These are phyloP conservation scores for Backusella luteola DNA, from an alignment of 192 early-diverging fungal genomes.

Conservation along the genomic window DNA sequence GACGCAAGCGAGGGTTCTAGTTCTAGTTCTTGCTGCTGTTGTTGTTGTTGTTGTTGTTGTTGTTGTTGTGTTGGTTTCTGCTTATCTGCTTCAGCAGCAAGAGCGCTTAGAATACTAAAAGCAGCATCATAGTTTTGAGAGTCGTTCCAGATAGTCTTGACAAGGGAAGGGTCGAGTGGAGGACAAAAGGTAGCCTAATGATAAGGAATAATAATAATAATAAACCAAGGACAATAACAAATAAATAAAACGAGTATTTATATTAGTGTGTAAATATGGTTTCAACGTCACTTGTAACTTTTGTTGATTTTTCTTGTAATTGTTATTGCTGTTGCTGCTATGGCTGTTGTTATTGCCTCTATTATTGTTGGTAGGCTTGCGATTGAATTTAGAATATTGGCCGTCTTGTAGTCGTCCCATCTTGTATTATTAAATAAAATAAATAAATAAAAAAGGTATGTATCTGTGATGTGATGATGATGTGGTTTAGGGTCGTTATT, in stretches of 20 bases:
- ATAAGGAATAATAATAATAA: background rate
- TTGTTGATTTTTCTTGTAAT: background rate
- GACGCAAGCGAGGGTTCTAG: background rate
- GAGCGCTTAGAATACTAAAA: constrained; percentile 8
- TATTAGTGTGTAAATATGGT: background rate
- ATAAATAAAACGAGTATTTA: background rate
- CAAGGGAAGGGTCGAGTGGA: constrained; percentile 23
- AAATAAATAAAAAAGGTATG: background rate
- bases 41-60: background rate
- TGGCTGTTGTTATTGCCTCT: background rate
- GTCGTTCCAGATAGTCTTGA: constrained; percentile 32
- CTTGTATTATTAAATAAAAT: background rate
- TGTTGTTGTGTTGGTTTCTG: background rate
- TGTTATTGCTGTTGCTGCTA: background rate
- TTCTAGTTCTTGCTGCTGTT: constrained; percentile 1
- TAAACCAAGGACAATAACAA: background rate
- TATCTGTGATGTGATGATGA: background rate
- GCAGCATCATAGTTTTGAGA: constrained; percentile 14
- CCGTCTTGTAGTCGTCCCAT: constrained; percentile 30
- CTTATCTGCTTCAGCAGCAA: constrained; percentile 22
- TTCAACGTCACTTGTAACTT: constrained; percentile 11
- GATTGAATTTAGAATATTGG: constrained; percentile 5
- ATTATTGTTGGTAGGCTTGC: background rate
- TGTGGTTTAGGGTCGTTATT: too few relatives aligned
- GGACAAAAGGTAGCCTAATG: constrained; percentile 23